Percentiles rank a stretch among this genome's conserved stretches.
These are phyloP conservation scores for Saturnispora dispora DNA, from an alignment of 805 yeast genomes.

Conservation along the genomic window DNA sequence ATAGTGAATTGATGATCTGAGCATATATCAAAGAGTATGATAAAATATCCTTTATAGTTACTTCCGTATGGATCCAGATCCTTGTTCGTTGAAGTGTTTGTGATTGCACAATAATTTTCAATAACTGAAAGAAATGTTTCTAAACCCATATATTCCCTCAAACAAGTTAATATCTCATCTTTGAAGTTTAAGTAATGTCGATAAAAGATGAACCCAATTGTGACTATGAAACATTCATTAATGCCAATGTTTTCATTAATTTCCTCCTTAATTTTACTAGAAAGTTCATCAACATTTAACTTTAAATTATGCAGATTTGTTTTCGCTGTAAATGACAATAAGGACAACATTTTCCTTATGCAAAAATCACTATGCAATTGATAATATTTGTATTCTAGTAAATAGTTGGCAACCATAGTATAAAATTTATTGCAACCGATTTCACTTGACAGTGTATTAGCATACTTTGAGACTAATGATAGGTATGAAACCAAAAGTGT, in stretches of 20 bases:
- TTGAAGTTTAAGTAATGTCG: constrained; percentile 18
- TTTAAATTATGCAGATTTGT: constrained; percentile 19
- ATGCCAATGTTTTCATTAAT: constrained; percentile 17
- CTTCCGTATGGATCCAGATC: constrained; percentile 18
- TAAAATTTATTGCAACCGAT: constrained; percentile 21
- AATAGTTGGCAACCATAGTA: constrained; percentile 19
- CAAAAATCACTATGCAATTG: constrained; percentile 35
- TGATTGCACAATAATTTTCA: constrained; percentile 20
- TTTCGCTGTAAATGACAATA: constrained; percentile 28
- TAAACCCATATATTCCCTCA: constrained; percentile 47
- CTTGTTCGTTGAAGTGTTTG: constrained; percentile 32
- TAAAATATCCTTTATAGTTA: constrained; percentile 31
- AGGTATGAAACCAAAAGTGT: constrained; percentile 28
- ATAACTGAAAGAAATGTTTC: constrained; percentile 29
- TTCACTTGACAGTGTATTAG: constrained; percentile 16
- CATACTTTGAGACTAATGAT: constrained; percentile 25
- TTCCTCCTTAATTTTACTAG: constrained; percentile 13
- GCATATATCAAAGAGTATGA: constrained; percentile 47
- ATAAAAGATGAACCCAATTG: constrained; percentile 27
- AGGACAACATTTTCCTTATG: constrained; percentile 39
- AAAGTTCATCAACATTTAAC: constrained; percentile 14
- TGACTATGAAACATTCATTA: constrained; percentile 25
- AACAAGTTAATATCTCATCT: constrained; percentile 31
- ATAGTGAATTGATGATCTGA: constrained; percentile 35
- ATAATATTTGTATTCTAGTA: constrained; percentile 25